These are phyloP conservation scores for Plasmodium malariae DNA, from an alignment of 169 alveolate genomes.

Conservation along the genomic window DNA sequence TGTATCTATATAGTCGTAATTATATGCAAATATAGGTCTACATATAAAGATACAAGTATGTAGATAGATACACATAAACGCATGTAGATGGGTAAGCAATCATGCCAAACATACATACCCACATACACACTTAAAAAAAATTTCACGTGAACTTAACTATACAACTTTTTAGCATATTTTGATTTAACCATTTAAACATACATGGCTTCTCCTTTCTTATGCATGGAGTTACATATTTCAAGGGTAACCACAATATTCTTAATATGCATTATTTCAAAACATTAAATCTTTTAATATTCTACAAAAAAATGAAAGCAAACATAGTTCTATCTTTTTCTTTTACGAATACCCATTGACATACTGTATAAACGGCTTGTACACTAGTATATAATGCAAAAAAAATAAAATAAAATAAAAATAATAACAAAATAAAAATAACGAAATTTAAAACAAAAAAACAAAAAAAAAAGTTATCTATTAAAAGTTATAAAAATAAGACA, in stretches of 20 bases:
- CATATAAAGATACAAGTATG: background rate
- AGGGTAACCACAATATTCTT: background rate
- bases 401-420: no score
- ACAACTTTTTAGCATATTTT: slow-evolving; percentile 12
- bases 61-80: background rate
- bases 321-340: background rate
- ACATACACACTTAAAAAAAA: background rate
- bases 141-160: slow-evolving; percentile 5
- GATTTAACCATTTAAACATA: slow-evolving; percentile 1
- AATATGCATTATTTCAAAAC: background rate
- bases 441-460: background rate
- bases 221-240: background rate
- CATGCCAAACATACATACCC: no score
- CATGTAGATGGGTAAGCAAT: background rate
- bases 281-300: slow-evolving; percentile 8
- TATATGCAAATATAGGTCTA: no score
- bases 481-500: slow-evolving; percentile 28
- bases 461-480: slow-evolving; percentile 24
- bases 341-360: background rate
- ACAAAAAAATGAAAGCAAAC: background rate
- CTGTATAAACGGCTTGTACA: background rate
- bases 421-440: no score
- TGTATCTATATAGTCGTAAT: background rate
- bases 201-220: background rate
- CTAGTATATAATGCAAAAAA: slow-evolving; percentile 5